Evolutionary conservation across 441 rosid species (phyloP).

Genomic region (Breynia disticha): DNA sequence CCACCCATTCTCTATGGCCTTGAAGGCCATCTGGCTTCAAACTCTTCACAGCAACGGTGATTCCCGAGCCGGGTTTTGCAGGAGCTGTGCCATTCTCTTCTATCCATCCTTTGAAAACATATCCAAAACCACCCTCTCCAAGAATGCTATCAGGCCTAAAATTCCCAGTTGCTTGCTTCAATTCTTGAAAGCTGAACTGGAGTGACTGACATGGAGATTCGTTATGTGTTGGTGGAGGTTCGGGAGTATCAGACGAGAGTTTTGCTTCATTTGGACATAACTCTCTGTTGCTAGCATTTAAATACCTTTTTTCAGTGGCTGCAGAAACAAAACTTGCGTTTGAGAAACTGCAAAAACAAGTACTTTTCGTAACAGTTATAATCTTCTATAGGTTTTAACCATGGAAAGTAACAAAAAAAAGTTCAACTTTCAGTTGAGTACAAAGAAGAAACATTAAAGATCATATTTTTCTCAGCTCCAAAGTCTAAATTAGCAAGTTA

Average conservation of each 20-base stretch:
- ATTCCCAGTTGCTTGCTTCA: constrained; percentile 44
- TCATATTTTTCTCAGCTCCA: too few relatives aligned
- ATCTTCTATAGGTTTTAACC: too few relatives aligned
- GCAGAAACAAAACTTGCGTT: constrained; percentile 15
- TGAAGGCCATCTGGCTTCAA: constrained; percentile 47
- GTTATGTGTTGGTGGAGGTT: constrained; percentile 18
- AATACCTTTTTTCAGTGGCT: constrained; percentile 57
- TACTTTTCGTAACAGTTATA: too few relatives aligned
- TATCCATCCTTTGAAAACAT: constrained; percentile 63
- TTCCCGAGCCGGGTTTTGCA: constrained; percentile 45
- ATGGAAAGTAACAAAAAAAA: too few relatives aligned
- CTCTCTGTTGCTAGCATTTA: constrained; percentile 65
- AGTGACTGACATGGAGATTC: constrained; percentile 40
- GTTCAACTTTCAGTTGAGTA: too few relatives aligned
- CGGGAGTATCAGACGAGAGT: constrained; percentile 37
- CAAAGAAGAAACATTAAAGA: too few relatives aligned
- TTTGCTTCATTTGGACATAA: constrained; percentile 45
- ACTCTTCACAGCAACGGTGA: constrained; percentile 55
- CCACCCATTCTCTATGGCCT: constrained; percentile 54
- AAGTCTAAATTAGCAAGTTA: too few relatives aligned
- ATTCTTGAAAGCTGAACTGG: constrained; percentile 30
- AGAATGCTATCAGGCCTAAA: constrained; percentile 48
- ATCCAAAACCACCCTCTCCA: constrained; percentile 67
- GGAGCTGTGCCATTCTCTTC: constrained; percentile 59
- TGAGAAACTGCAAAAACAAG: background rate